Evolutionary conservation across 306 rosid genomes (phyloP).

Genomic region (Carpinus fangiana): DNA sequence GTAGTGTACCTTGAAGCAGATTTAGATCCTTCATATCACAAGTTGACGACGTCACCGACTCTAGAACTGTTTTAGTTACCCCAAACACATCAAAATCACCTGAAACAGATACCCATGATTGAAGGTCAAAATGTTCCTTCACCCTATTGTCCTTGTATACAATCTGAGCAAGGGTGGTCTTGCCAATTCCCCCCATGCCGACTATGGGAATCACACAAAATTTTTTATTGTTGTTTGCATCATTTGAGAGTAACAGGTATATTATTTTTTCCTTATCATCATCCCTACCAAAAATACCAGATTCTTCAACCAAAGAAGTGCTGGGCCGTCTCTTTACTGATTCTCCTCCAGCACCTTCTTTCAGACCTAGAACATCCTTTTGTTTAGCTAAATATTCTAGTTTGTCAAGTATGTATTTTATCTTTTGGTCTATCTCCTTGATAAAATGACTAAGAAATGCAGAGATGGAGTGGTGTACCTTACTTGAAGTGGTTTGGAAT

Average conservation of each 20-base stretch:
- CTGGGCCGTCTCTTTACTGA: not conserved
- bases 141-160: not conserved
- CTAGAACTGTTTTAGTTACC: not conserved
- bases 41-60: too few relatives aligned
- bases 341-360: not conserved
- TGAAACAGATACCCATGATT: not conserved
- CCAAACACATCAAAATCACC: not conserved
- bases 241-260: not conserved
- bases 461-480: too few relatives aligned
- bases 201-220: not conserved
- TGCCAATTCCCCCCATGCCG: not conserved
- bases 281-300: slow-evolving; percentile 14
- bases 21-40: not conserved
- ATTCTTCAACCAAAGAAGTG: not conserved
- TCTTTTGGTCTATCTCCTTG: too few relatives aligned
- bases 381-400: too few relatives aligned
- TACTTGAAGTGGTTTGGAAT: too few relatives aligned
- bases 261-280: not conserved
- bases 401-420: too few relatives aligned
- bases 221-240: not conserved
- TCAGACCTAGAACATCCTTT: too few relatives aligned
- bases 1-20: not conserved
- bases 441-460: too few relatives aligned
- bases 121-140: not conserved
- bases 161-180: not conserved